phyloP scores from a whole-genome alignment of 2,329 filamentous ascomycete genomes.

The Zymoseptoria passerinii region DNA sequence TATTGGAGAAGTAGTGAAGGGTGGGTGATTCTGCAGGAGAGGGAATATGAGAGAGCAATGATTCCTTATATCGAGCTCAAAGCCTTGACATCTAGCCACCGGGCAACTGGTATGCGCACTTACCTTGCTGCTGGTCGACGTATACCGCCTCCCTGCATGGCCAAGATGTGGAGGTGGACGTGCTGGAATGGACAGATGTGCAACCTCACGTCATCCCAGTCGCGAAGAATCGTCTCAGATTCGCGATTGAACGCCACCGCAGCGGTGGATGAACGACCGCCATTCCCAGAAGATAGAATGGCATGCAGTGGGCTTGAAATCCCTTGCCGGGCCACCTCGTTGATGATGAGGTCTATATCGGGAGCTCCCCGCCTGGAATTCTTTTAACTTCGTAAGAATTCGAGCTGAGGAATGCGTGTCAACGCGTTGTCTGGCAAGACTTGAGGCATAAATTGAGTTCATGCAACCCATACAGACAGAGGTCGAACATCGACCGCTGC shows the following conservation, averaged over 20 bases:
- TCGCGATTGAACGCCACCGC: neutral
- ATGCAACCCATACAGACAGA: neutral
- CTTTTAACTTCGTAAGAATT: neutral
- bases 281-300: constrained; percentile 24
- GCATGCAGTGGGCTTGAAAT: constrained; percentile 25
- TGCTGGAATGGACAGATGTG: constrained; percentile 21
- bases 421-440: neutral
- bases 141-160: constrained; percentile 7
- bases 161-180: constrained; percentile 8
- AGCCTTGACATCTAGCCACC: constrained; percentile 12
- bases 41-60: constrained; percentile 1
- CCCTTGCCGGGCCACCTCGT: constrained; percentile 20
- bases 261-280: constrained; percentile 1
- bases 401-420: neutral
- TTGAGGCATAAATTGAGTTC: neutral
- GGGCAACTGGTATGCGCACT: constrained; percentile 4
- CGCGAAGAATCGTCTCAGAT: neutral
- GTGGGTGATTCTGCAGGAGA: constrained; percentile 5
- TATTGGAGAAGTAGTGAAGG: constrained; percentile 6
- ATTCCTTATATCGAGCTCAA: constrained; percentile 18
- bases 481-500: neutral
- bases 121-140: constrained; percentile 25
- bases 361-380: neutral
- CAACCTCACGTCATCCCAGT: constrained; percentile 7
- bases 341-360: constrained; percentile 1